Base-by-base conservation (phyloP, 345 rosid species). In the Odontarrhena argentea region DNA sequence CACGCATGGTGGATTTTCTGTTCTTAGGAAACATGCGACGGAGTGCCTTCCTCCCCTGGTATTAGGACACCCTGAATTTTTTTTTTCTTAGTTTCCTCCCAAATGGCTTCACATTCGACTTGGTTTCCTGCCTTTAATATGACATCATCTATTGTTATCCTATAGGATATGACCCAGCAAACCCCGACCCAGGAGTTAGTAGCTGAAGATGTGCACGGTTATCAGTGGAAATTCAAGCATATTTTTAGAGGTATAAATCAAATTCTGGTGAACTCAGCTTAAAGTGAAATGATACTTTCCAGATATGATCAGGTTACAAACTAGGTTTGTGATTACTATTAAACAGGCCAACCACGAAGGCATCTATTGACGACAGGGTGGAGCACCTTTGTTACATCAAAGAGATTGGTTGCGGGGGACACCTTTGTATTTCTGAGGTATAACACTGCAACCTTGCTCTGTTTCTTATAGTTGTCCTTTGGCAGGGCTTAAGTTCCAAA, bases 11-110 rank as follows among this genome's bases (percentile, higher is more conserved):
- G 98, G 98, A 6, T 90, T 93, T 77, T 93, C 97, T 64, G 94
- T 93, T 71, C 83, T 93, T 10, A 78, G 96, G 69, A 90, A 84
- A 63, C 97, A 93, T 49, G 98, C 98, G 0, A 85, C 85, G 0
- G 97, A 93, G 56, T 93, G 98, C 76, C 92, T 93, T 74, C 98
- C 98, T 73, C 86, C 83, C 0, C 80, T 93, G 97, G 98, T 93
- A 85, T 13, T 14, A 18, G 4, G 52, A 47, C 48, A 5, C 12
- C 14, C 44, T 43, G 12, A 44, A 3, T 4, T 14, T 25, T 37
- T 25, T 37, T 28, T 3, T 42, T 6, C 40, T 51, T 47, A 11
- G n/a, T 34, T 57, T 65, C 15, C 6, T 28, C 25, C 36, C 60
- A 35, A 25, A 60, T 35, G 30, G 48, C 35, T 13, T 56, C 46